Evolutionary conservation across 768 basidiomycete genomes (phyloP), one percentile per base, ranked within the genome.

Genomic region (Lactarius pseudohatsudake): DNA sequence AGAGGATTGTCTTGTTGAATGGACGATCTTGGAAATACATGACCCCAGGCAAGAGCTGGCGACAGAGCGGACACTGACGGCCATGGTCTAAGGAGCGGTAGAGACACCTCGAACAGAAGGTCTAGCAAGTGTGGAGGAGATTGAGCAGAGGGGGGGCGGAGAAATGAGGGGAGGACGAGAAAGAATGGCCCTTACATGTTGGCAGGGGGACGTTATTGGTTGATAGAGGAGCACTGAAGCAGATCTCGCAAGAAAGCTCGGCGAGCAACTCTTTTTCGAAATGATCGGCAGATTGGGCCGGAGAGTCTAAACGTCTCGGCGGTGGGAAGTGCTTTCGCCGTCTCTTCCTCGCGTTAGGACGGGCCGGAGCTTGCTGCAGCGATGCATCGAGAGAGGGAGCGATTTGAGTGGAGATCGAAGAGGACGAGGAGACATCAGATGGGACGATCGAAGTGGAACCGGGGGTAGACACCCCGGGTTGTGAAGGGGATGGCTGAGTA

Each of bases 161-260:
- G 36, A 43, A 61, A 30, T 1, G 70, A 62, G 61, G 58, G 53
- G 56, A 41, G 62, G 64, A 20, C 43, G 41, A 64, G 70, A 47
- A 57, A 57, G 61, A 65, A 60, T 56, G 56, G 82, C 88, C 26
- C 50, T 73, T 74, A 92, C 93, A 78, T 98, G 96, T 76, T 98
- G 96, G 76, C 96, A 98, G 15, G 93, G 92, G 3, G 96, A 92
- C 18, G 96, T 98, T 59, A 95, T 82, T 6, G 96, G 95, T 69
- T 92, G 86, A 77, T 87, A 87, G 70, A 95, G 81, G 45, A 97
- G 78, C 73, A 83, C n/a, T 83, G 74, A 91, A 91, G 77, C 96
- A 98, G 40, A 98, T 95, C 76, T 95, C 91, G 76, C 96, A 98
- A 22, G 86, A 88, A 62, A 96, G 81, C 70, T 95, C 90, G 13